phyloP scores from a whole-genome alignment of 495 filamentous ascomycete species.

The Podospora fimiseda region DNA sequence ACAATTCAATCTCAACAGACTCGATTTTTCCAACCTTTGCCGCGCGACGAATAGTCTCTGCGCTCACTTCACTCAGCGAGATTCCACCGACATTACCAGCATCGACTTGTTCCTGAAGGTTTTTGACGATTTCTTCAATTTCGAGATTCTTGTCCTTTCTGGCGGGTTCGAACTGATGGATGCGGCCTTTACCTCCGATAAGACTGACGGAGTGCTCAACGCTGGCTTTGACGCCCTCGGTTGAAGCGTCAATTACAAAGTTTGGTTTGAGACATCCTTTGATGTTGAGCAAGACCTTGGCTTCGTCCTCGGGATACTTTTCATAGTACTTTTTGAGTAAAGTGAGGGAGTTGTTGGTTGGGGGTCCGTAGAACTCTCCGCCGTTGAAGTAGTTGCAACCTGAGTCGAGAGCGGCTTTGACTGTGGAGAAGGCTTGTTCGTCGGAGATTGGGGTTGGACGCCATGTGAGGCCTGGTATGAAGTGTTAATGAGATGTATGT shows the following conservation, averaged over 20 bases:
- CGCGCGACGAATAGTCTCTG: conserved; percentile 68
- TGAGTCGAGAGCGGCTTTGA: conserved; percentile 60
- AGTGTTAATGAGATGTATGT: background rate
- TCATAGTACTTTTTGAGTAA: conserved; percentile 61
- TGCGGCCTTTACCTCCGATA: conserved; percentile 65
- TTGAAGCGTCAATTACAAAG: conserved; percentile 48
- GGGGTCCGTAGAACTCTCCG: conserved; percentile 73
- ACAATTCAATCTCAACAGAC: conserved; percentile 78
- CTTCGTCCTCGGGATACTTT: conserved; percentile 60
- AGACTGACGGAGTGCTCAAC: conserved; percentile 61
- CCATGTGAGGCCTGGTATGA: conserved; percentile 64
- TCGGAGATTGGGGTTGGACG: conserved; percentile 44
- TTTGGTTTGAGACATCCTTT: conserved; percentile 51
- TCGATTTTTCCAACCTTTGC: conserved; percentile 62
- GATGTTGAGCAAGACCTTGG: conserved; percentile 58
- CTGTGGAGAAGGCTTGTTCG: conserved; percentile 57
- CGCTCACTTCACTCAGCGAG: conserved; percentile 65
- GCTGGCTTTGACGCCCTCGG: conserved; percentile 55
- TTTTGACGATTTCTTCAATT: conserved; percentile 43
- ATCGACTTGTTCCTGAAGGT: conserved; percentile 56
- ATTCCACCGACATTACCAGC: conserved; percentile 74
- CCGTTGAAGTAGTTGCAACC: conserved; percentile 76
- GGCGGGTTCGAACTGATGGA: conserved; percentile 79
- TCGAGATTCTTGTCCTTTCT: conserved; percentile 59
- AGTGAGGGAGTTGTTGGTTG: conserved; percentile 59